Evolutionary conservation across 176 grass and related monocot genomes (phyloP).

Genomic region (Chrysopogon serrulatus): DNA sequence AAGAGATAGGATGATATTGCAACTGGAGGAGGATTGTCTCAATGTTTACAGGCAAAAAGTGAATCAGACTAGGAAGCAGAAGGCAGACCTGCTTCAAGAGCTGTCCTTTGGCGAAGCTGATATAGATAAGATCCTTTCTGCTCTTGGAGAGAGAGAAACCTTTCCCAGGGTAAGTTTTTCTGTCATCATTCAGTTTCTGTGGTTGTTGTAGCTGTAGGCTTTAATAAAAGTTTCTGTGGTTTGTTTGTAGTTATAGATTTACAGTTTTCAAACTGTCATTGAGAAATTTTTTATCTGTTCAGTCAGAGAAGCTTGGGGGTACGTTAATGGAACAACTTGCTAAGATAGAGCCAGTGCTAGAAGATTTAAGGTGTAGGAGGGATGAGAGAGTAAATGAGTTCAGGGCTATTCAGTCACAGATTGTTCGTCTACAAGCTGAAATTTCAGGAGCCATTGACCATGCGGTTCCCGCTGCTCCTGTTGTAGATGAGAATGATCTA

Average conservation of each 20-base stretch:
- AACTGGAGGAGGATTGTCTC: conserved; percentile 82
- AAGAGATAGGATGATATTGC: conserved; percentile 68
- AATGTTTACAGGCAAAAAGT: conserved; percentile 73
- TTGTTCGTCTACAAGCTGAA: conserved; percentile 58
- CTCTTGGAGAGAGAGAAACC: conserved; percentile 75
- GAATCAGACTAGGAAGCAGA: conserved; percentile 49
- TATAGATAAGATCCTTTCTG: conserved; percentile 52
- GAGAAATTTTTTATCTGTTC: neutral
- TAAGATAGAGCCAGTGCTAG: conserved; percentile 60
- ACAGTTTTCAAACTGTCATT: neutral
- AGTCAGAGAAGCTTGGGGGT: conserved; percentile 64
- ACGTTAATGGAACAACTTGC: conserved; percentile 70
- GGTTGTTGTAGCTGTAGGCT: neutral
- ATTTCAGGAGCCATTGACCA: conserved; percentile 63
- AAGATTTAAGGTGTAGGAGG: conserved; percentile 53
- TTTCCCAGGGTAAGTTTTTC: conserved; percentile 57
- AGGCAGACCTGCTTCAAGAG: conserved; percentile 53
- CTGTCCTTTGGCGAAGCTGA: conserved; percentile 59
- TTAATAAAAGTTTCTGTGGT: neutral
- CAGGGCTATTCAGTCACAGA: conserved; percentile 48
- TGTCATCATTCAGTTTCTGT: neutral
- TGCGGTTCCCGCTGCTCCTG: conserved; percentile 25
- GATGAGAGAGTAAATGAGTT: conserved; percentile 70
- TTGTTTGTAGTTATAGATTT: neutral
- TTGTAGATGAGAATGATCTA: conserved; percentile 61